Percentiles rank a stretch among this genome's conserved stretches.
Conservation (phyloP, 257 asterid genomes). For the Plantago ovata region DNA sequence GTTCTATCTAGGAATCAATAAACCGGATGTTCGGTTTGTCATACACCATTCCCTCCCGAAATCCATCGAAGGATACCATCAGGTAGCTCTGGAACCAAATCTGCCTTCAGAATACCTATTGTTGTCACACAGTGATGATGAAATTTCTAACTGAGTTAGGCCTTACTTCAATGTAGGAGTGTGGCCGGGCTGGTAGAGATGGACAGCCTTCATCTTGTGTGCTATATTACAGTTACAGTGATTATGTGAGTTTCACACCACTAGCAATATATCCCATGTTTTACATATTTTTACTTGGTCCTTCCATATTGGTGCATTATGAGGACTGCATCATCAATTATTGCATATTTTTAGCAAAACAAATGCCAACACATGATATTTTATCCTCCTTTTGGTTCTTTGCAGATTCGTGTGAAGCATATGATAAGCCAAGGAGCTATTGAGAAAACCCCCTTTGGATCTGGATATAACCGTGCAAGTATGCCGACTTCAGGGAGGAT, state of each 20-base stretch:
- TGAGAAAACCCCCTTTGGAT: conserved; percentile 59
- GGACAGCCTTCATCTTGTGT: conserved; percentile 90
- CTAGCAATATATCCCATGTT: conserved; percentile 18
- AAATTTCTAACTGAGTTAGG: conserved; percentile 15
- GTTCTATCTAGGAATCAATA: conserved; percentile 75
- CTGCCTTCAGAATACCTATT: conserved; percentile 9
- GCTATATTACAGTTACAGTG: conserved; percentile 88
- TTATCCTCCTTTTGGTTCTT: conserved; percentile 15
- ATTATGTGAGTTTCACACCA: conserved; percentile 56
- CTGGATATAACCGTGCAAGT: conserved; percentile 56
- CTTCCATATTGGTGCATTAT: not conserved
- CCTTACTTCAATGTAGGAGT: conserved; percentile 57
- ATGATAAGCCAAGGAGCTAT: conserved; percentile 80
- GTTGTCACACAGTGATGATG: conserved; percentile 7
- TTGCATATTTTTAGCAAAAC: not conserved
- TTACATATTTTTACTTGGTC: not conserved
- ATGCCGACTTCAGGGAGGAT: conserved; percentile 61
- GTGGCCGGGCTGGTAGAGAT: conserved; percentile 99
- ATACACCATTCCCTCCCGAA: conserved; percentile 99
- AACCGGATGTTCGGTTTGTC: conserved; percentile 99
- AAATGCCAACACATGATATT: conserved; percentile 5
- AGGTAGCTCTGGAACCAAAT: conserved; percentile 43
- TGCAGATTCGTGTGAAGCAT: conserved; percentile 91
- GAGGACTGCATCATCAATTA: conserved; percentile 21
- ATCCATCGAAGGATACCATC: conserved; percentile 98